Percentiles rank a stretch among this genome's conserved stretches.
Evolutionary conservation across 2,329 filamentous ascomycete genomes (phyloP).

Genomic region (Chaetomiaceae sp.): DNA sequence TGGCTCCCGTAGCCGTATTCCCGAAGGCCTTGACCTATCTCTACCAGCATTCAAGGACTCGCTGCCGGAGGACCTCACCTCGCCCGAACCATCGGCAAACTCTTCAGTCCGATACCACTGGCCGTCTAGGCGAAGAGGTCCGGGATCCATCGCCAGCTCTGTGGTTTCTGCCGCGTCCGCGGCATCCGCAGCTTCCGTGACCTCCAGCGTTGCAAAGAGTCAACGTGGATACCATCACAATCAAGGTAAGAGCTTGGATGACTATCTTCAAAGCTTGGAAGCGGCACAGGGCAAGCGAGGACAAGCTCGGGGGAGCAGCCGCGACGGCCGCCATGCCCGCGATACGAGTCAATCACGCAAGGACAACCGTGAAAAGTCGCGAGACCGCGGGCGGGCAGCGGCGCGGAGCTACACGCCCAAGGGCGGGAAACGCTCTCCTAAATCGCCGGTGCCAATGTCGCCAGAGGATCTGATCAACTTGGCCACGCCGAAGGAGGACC

Average conservation of each 20-base stretch:
- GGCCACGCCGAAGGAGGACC: slow-evolving; percentile 42
- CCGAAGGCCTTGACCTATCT: slow-evolving; percentile 62
- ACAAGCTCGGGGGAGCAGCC: slow-evolving; percentile 52
- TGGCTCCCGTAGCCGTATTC: slow-evolving; percentile 74
- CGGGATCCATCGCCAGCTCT: slow-evolving; percentile 54
- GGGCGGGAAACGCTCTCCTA: slow-evolving; percentile 79
- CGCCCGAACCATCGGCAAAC: slow-evolving; percentile 51
- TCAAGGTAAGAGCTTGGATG: slow-evolving; percentile 64
- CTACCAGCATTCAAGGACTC: slow-evolving; percentile 55
- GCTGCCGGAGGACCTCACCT: slow-evolving; percentile 49
- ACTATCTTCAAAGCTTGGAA: slow-evolving; percentile 83
- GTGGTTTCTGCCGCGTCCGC: no score
- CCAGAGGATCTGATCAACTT: slow-evolving; percentile 73
- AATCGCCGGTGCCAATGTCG: slow-evolving; percentile 91
- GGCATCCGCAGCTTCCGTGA: slow-evolving; percentile 45
- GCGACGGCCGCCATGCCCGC: slow-evolving; percentile 38
- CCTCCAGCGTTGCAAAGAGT: slow-evolving; percentile 48
- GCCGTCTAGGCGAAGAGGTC: slow-evolving; percentile 50
- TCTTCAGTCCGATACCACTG: slow-evolving; percentile 54
- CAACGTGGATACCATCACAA: slow-evolving; percentile 46
- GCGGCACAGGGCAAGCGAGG: slow-evolving; percentile 61
- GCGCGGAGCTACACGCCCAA: slow-evolving; percentile 61
- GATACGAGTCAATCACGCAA: slow-evolving; percentile 48
- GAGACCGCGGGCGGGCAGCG: slow-evolving; percentile 64
- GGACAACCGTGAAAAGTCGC: slow-evolving; percentile 56